A percentile compares a stretch with the other conserved stretches of the same genome.
These are phyloP conservation scores for Gossypium trilobum DNA, from an alignment of 441 rosid genomes.

Conservation along the genomic window DNA sequence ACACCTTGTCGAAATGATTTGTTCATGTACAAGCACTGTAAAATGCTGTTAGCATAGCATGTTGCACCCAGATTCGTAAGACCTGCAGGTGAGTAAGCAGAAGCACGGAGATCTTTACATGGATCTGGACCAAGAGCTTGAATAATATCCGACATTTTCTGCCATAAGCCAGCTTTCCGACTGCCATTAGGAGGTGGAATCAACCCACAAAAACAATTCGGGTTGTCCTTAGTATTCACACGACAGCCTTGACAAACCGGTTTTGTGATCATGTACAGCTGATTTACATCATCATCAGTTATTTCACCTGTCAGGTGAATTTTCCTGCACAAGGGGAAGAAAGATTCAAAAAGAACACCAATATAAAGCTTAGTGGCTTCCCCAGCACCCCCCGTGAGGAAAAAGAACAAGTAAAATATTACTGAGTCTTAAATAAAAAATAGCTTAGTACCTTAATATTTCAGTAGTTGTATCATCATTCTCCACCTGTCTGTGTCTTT, in stretches of 20 bases:
- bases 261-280: slow-evolving; percentile 63
- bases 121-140: slow-evolving; percentile 72
- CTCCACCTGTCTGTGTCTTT: slow-evolving; percentile 47
- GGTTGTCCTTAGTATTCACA: slow-evolving; percentile 78
- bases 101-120: slow-evolving; percentile 49
- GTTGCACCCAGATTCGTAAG: slow-evolving; percentile 92
- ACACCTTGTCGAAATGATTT: slow-evolving; percentile 65
- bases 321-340: slow-evolving; percentile 40
- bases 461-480: slow-evolving; percentile 48
- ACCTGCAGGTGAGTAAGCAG: slow-evolving; percentile 75
- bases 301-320: slow-evolving; percentile 58
- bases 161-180: slow-evolving; percentile 87
- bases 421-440: neutral
- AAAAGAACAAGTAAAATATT: neutral
- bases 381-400: neutral
- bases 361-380: neutral
- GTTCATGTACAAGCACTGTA: slow-evolving; percentile 86
- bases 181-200: slow-evolving; percentile 76
- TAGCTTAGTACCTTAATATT: slow-evolving; percentile 49
- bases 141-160: slow-evolving; percentile 64
- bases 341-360: neutral
- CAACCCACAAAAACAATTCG: slow-evolving; percentile 87
- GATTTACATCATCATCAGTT: slow-evolving; percentile 52
- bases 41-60: slow-evolving; percentile 95
- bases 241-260: slow-evolving; percentile 93